These are phyloP conservation scores for Cyphellophora attinorum DNA, from an alignment of 2,329 filamentous ascomycete species.

Conservation along the genomic window DNA sequence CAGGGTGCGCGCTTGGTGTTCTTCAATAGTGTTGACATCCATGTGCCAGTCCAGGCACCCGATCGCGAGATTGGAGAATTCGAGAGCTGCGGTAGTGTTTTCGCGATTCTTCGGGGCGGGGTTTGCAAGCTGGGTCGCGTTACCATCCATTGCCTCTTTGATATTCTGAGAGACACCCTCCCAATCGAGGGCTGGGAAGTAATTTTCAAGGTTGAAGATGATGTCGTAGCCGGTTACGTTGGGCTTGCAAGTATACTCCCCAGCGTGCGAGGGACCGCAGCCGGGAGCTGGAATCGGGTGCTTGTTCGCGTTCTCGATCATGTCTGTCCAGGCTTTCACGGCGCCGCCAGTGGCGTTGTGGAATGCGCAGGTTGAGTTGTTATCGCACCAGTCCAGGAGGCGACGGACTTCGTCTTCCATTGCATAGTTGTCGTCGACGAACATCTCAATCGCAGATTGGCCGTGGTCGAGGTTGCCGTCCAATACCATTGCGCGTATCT, in stretches of 20 bases:
- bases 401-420: conserved; percentile 6
- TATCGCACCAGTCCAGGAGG: conserved; percentile 8
- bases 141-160: conserved; percentile 23
- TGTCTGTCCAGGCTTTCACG: conserved; percentile 3
- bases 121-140: conserved; percentile 27
- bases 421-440: conserved; percentile 1
- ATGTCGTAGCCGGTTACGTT: conserved; percentile 26
- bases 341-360: conserved; percentile 1
- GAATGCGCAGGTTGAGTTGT: conserved; percentile 5
- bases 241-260: conserved; percentile 27
- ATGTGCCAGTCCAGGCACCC: too few species aligned
- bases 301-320: conserved; percentile 11
- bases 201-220: conserved; percentile 24
- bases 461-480: conserved; percentile 37
- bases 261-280: conserved; percentile 25
- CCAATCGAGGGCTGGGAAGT: conserved; percentile 19
- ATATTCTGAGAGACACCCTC: conserved; percentile 17
- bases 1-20: too few species aligned
- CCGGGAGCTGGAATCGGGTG: conserved; percentile 24
- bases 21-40: too few species aligned
- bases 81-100: too few species aligned
- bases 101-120: too few species aligned
- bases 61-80: too few species aligned
- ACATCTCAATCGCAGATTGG: conserved; percentile 21
- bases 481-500: conserved; percentile 32